These are phyloP conservation scores for Diplodia corticola DNA, from an alignment of 2,329 filamentous ascomycete genomes.

Conservation along the genomic window DNA sequence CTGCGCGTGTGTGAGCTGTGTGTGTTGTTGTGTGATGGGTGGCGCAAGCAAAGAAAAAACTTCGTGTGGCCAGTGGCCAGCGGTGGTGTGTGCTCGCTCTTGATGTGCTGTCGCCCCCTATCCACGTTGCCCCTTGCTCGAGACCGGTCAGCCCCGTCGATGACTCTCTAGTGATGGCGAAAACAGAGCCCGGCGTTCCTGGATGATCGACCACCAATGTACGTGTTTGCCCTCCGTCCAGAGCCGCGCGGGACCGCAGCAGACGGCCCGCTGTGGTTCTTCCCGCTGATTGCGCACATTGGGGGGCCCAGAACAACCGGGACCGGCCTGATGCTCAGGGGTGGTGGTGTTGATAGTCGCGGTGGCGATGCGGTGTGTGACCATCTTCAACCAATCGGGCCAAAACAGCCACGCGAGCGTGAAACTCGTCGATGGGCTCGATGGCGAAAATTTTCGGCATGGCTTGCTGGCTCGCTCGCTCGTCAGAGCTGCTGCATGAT, in stretches of 20 bases:
- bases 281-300: constrained; percentile 13
- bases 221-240: not conserved
- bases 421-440: constrained; percentile 1
- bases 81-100: constrained; percentile 12
- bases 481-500: constrained; percentile 18
- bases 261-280: not conserved
- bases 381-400: constrained; percentile 8
- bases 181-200: not conserved
- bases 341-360: constrained; percentile 5
- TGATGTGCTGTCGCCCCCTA: constrained; percentile 15
- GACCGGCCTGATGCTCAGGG: constrained; percentile 7
- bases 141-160: constrained; percentile 10
- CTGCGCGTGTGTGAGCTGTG: not conserved
- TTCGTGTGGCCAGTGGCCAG: not conserved
- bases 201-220: constrained; percentile 11
- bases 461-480: constrained; percentile 1
- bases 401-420: constrained; percentile 2
- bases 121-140: constrained; percentile 9
- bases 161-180: constrained; percentile 8
- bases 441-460: constrained; percentile 12
- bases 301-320: not conserved
- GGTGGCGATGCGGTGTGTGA: constrained; percentile 10
- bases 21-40: constrained; percentile 15
- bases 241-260: constrained; percentile 1
- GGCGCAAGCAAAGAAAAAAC: constrained; percentile 9